Conservation (phyloP, 2,329 filamentous ascomycete species). For the Rutstroemia sydowiana region DNA sequence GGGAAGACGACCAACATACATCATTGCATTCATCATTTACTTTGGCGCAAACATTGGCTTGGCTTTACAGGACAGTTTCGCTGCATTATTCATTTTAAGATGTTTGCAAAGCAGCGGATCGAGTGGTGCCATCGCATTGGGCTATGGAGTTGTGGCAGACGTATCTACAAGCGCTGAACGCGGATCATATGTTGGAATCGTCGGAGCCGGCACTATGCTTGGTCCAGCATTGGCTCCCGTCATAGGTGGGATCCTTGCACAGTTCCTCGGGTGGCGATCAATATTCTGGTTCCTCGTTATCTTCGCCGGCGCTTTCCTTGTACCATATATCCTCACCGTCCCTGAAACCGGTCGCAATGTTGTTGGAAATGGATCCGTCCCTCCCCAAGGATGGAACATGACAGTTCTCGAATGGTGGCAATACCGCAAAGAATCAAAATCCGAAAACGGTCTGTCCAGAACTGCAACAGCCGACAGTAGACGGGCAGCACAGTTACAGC, state of each 20-base stretch:
- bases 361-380: slow-evolving; percentile 40
- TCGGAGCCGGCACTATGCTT: slow-evolving; percentile 47
- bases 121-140: slow-evolving; percentile 57
- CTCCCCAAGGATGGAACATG: slow-evolving; percentile 50
- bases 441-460: slow-evolving; percentile 20
- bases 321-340: slow-evolving; percentile 30
- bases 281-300: slow-evolving; percentile 50
- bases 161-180: slow-evolving; percentile 61
- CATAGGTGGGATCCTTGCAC: slow-evolving; percentile 41
- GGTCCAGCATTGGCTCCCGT: slow-evolving; percentile 43
- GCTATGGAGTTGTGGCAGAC: slow-evolving; percentile 65
- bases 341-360: slow-evolving; percentile 30
- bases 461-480: slow-evolving; percentile 30
- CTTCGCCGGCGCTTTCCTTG: slow-evolving; percentile 32
- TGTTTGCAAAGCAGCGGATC: slow-evolving; percentile 52
- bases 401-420: slow-evolving; percentile 42
- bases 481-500: slow-evolving; percentile 29
- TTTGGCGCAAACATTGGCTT: slow-evolving; percentile 49
- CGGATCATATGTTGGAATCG: slow-evolving; percentile 65
- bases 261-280: slow-evolving; percentile 41
- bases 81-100: slow-evolving; percentile 46
- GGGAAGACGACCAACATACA: slow-evolving; percentile 49
- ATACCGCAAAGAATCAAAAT: slow-evolving; percentile 21
- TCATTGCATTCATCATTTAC: slow-evolving; percentile 49
- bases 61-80: slow-evolving; percentile 44